Evolutionary conservation across 495 filamentous ascomycete genomes (phyloP).

Genomic region (Penicillium bovifimosum): DNA sequence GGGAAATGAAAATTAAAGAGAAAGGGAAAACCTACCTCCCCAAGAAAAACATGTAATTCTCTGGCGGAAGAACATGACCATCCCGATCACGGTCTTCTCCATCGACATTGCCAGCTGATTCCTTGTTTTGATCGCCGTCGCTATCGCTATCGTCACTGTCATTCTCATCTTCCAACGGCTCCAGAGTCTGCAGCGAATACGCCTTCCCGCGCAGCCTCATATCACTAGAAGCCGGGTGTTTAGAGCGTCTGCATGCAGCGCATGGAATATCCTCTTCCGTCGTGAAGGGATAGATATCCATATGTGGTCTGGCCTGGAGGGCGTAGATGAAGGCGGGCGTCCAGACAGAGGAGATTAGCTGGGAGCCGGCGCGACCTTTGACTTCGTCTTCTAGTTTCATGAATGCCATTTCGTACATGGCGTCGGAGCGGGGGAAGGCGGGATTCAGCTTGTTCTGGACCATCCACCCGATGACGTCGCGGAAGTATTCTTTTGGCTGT

Average conservation of each 20-base stretch:
- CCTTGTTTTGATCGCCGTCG: too few species aligned
- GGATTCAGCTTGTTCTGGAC: constrained; percentile 73
- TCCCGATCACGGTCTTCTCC: constrained; percentile 33
- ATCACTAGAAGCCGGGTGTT: constrained; percentile 58
- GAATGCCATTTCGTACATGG: constrained; percentile 67
- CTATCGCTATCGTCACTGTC: constrained; percentile 38
- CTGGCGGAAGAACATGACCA: constrained; percentile 27
- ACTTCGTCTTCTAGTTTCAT: constrained; percentile 70
- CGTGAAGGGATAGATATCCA: constrained; percentile 31
- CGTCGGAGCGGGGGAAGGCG: constrained; percentile 58
- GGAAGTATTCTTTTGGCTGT: constrained; percentile 71
- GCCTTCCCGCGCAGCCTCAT: constrained; percentile 61
- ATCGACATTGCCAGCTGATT: constrained; percentile 33
- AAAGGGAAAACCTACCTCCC: constrained; percentile 36
- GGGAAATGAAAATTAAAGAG: background rate
- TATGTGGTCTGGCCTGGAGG: constrained; percentile 58
- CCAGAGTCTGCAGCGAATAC: constrained; percentile 64
- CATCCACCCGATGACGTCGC: constrained; percentile 75
- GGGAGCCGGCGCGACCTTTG: constrained; percentile 59
- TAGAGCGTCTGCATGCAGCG: constrained; percentile 69
- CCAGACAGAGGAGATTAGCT: constrained; percentile 72
- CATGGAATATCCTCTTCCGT: constrained; percentile 47
- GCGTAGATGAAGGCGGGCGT: constrained; percentile 57
- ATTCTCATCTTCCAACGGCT: constrained; percentile 53
- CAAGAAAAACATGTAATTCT: constrained; percentile 36